Conservation (phyloP, 768 basidiomycete genomes). For the Naganishia antarctica region DNA sequence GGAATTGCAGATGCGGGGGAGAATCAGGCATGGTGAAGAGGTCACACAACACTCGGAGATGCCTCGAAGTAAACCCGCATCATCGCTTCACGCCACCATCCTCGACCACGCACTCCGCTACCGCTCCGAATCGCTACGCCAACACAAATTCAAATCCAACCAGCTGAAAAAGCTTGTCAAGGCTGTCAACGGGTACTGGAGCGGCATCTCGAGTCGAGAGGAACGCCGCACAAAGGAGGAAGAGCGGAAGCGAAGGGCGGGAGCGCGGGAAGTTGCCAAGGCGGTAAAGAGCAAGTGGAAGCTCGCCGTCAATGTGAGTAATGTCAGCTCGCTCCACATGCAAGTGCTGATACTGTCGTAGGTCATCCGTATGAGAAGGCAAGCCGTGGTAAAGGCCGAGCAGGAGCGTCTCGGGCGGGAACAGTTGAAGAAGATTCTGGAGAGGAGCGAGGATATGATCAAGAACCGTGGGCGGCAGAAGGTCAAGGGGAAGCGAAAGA, state of each 20-base stretch:
- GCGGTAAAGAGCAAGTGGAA: conserved; percentile 77
- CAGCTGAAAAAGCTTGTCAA: conserved; percentile 58
- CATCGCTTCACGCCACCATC: conserved; percentile 48
- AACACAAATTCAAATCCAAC: conserved; percentile 49
- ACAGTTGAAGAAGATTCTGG: conserved; percentile 82
- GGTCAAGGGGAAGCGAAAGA: conserved; percentile 56
- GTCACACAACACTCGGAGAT: no score
- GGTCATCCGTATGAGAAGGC: conserved; percentile 49
- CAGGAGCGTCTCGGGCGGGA: conserved; percentile 72
- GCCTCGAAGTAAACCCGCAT: conserved; percentile 10
- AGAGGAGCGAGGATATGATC: conserved; percentile 79
- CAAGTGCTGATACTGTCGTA: background rate
- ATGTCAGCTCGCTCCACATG: background rate
- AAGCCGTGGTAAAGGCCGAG: conserved; percentile 65
- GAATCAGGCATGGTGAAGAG: background rate
- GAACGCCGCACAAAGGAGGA: conserved; percentile 60
- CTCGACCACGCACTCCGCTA: conserved; percentile 49
- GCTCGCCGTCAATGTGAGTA: conserved; percentile 60
- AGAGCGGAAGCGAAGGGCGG: conserved; percentile 61
- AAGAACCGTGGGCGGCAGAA: conserved; percentile 65
- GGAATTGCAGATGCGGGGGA: background rate
- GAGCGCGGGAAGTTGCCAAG: conserved; percentile 69
- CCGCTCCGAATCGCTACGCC: conserved; percentile 43
- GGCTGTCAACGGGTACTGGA: conserved; percentile 71
- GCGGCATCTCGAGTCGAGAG: conserved; percentile 60